Conservation (phyloP, 208 protist species). For the Leishmania turanica region DNA sequence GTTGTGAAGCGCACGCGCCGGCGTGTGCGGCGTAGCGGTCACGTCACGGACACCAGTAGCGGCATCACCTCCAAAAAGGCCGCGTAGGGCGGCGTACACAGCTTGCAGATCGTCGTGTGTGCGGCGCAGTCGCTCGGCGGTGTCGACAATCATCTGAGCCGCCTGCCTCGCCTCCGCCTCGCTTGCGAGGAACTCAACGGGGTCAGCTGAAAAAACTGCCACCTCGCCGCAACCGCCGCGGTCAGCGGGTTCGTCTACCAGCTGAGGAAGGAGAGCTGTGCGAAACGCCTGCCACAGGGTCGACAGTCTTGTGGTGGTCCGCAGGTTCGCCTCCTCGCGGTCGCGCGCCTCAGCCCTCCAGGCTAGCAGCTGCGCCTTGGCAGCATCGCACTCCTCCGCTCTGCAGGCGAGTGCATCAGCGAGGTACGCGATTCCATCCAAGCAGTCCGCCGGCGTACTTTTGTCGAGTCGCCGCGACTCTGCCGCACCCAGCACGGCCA, state of each 20-base stretch:
- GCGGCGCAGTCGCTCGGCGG: neutral
- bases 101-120: neutral
- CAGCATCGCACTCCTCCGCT: conserved; percentile 1
- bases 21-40: neutral
- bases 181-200: neutral
- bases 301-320: neutral
- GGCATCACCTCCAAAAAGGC: conserved; percentile 15
- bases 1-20: neutral
- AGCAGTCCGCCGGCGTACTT: neutral
- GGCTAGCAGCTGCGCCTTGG: neutral
- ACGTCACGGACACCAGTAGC: neutral
- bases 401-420: conserved; percentile 2
- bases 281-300: conserved; percentile 10
- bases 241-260: conserved; percentile 1
- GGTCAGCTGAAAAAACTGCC: neutral
- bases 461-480: neutral
- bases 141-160: conserved; percentile 2
- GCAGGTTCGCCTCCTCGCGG: neutral
- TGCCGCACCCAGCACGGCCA: neutral
- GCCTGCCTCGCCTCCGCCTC: conserved; percentile 6
- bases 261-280: conserved; percentile 13
- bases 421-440: conserved; percentile 2
- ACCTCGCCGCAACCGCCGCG: neutral
- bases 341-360: neutral
- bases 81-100: conserved; percentile 3